Conservation (phyloP, 2,329 filamentous ascomycete genomes). For the Colletotrichum higginsianum region DNA sequence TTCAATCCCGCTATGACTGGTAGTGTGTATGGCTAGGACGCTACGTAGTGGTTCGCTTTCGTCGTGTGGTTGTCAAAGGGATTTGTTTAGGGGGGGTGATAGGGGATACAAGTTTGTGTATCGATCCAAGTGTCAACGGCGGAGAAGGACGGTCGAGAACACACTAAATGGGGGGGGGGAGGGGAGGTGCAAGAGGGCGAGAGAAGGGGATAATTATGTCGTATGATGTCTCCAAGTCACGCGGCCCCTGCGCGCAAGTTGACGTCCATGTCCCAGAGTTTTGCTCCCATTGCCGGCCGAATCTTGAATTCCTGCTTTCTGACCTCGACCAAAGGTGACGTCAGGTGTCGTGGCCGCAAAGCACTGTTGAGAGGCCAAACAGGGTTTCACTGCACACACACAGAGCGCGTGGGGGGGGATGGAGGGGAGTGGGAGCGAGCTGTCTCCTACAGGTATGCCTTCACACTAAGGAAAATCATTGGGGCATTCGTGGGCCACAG, state of each 20-base stretch:
- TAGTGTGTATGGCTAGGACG: background rate
- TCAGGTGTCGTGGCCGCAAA: conserved; percentile 25
- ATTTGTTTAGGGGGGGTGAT: background rate
- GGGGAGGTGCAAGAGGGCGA: background rate
- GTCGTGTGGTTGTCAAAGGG: background rate
- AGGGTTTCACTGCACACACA: conserved; percentile 27
- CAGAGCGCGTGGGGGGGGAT: background rate
- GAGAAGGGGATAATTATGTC: conserved; percentile 3
- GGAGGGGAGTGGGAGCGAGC: background rate
- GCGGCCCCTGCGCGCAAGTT: conserved; percentile 36
- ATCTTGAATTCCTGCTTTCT: conserved; percentile 39
- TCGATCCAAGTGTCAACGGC: background rate
- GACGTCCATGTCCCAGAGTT: conserved; percentile 36
- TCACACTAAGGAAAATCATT: too few relatives aligned
- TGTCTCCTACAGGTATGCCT: too few relatives aligned
- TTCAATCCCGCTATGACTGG: background rate
- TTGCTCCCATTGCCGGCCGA: conserved; percentile 9
- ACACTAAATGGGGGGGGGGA: background rate
- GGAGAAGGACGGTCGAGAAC: background rate
- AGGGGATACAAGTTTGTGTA: background rate
- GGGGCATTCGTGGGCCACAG: conserved; percentile 15
- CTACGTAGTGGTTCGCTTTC: background rate
- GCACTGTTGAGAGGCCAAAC: conserved; percentile 6
- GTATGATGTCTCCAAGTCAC: conserved; percentile 40
- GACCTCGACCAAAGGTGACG: conserved; percentile 24